Evolutionary conservation across 2,329 filamentous ascomycete genomes (phyloP).

Genomic region (Calonectria hongkongensis): DNA sequence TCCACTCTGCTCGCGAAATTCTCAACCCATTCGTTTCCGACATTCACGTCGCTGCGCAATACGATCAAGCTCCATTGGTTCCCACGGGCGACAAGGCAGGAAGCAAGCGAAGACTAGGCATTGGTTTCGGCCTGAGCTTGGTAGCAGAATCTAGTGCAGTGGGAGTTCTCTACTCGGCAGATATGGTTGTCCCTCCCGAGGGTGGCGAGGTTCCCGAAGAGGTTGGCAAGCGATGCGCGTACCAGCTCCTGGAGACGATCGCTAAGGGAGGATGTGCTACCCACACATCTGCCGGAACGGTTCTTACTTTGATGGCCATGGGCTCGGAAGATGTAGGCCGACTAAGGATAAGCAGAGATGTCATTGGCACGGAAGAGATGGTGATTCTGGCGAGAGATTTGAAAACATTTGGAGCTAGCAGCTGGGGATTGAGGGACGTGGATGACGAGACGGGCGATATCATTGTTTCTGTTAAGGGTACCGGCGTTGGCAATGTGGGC

Average conservation of each 20-base stretch:
- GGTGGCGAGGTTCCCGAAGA: constrained; percentile 93
- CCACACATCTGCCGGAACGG: constrained; percentile 80
- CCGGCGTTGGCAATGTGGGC: constrained; percentile 95
- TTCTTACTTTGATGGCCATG: constrained; percentile 97
- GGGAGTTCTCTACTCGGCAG: constrained; percentile 90
- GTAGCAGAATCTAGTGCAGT: constrained; percentile 92
- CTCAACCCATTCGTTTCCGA: constrained; percentile 91
- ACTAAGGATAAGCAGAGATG: constrained; percentile 85
- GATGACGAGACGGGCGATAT: constrained; percentile 82
- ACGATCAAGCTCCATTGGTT: constrained; percentile 79
- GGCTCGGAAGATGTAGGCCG: constrained; percentile 96
- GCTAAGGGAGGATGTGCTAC: constrained; percentile 88
- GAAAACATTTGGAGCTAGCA: constrained; percentile 90
- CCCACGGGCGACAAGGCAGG: constrained; percentile 72
- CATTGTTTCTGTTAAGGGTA: constrained; percentile 92
- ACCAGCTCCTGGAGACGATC: constrained; percentile 90
- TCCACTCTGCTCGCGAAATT: constrained; percentile 89
- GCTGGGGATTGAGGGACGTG: constrained; percentile 90
- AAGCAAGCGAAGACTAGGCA: constrained; percentile 81
- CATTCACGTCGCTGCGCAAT: constrained; percentile 90
- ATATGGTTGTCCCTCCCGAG: constrained; percentile 82
- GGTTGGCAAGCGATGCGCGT: constrained; percentile 90
- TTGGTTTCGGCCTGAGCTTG: constrained; percentile 92
- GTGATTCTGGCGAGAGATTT: constrained; percentile 89
- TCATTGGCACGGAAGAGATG: constrained; percentile 87